Conservation (phyloP, 2,329 filamentous ascomycete genomes). For the Colletotrichum limetticola region DNA sequence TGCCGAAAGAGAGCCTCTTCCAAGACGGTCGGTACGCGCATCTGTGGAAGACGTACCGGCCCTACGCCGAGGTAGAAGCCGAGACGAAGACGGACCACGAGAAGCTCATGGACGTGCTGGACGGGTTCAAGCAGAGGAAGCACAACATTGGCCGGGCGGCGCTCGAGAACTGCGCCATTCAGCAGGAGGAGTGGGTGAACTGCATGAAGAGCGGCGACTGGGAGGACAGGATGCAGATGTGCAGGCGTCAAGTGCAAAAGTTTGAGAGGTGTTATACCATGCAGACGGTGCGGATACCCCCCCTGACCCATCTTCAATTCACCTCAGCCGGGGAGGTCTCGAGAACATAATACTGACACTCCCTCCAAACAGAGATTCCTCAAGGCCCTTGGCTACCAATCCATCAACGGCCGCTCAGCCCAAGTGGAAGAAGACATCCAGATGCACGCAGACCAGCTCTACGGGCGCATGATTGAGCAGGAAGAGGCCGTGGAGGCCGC, state of each 20-base stretch:
- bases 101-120: conserved; percentile 81
- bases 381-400: conserved; percentile 88
- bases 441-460: conserved; percentile 93
- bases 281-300: conserved; percentile 71
- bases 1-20: conserved; percentile 64
- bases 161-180: conserved; percentile 91
- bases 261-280: conserved; percentile 91
- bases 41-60: conserved; percentile 91
- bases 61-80: conserved; percentile 75
- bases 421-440: conserved; percentile 88
- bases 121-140: conserved; percentile 86
- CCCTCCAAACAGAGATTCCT: conserved; percentile 74
- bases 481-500: conserved; percentile 80
- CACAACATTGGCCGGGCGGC: conserved; percentile 82
- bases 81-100: conserved; percentile 81
- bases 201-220: conserved; percentile 82
- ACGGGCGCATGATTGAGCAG: conserved; percentile 86
- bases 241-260: conserved; percentile 77
- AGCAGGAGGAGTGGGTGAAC: conserved; percentile 83
- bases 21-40: conserved; percentile 78
- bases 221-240: conserved; percentile 80
- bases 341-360: not conserved
- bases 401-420: conserved; percentile 70
- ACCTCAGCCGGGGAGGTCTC: not conserved
- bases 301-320: not conserved